Evolutionary conservation across 2,329 filamentous ascomycete genomes (phyloP), one percentile per base, ranked within the genome.

Genomic region (Bipolaris cookei): DNA sequence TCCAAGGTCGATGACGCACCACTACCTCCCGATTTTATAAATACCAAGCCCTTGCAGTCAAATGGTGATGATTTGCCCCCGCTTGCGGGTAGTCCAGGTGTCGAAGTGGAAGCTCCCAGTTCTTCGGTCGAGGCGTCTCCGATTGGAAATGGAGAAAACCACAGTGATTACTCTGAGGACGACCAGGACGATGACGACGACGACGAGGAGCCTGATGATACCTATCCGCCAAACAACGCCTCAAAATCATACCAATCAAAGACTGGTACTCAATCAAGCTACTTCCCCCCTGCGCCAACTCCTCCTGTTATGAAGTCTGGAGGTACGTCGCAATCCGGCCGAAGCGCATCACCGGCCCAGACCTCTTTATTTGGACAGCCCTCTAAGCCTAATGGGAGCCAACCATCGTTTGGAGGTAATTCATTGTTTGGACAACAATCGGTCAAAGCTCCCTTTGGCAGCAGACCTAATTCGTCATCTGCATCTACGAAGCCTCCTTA

Each of bases 61-160:
- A 60, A 63, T 11, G 70, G 72, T 39, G 78, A 81, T 28, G 80
- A 77, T 38, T 43, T 77, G 13, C 77, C 77, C 34, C 80, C 80
- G 5, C 71, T 82, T 30, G 80, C 80, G 32, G 80, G 80, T 13
- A 81, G 79, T 39, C 80, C 80, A n/a, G 77, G 79, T 18, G 70
- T 82, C 10, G 76, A 81, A 47, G 70, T 77, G 1, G 73, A 78
- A 51, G 72, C 68, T 16, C 73, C 75, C 7, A 69, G 69, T 25
- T 76, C 73, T 23, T 70, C 69, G 23, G 69, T 67, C 6, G 70
- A 74, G 30, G 71, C 67, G 45, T 73, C 70, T 20, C 72, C 68
- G 18, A 58, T 71, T 21, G 67, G 70, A 8, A 71, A 76, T 21
- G 78, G 51, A 30, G 42, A 42, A 16, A 43, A 75, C 11, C 78